Base-by-base conservation (phyloP, 2,329 filamentous ascomycete species). In the Bipolaris zeicola region DNA sequence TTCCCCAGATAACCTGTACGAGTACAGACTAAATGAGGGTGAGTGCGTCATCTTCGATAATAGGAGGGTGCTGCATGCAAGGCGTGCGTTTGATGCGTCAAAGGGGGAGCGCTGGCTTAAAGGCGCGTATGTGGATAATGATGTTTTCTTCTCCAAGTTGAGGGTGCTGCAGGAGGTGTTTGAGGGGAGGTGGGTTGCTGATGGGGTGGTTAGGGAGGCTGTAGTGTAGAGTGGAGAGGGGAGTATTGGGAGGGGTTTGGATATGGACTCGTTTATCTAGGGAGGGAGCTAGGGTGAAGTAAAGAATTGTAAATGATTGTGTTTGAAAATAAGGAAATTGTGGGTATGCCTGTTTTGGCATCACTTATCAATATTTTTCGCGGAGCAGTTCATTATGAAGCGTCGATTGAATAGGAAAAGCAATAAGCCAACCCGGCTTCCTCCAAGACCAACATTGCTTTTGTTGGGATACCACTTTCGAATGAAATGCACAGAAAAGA, bases 31-130 rank as follows among this genome's bases (percentile, higher is more conserved):
- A 75, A 80, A 86, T 51, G 87, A 90, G 3, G 95, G 94, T 3
- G 90, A 96, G 69, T 96, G 92, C 71, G 92, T 93, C 11, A 83
- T 99, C n/a, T 98, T 99, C 71, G 89, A 96, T 73, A 98, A 98
- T 71, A 79, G 87, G 57, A 83, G 94, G 16, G 82, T 96, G n/a
- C 76, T 96, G 70, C 95, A 98, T 79, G 94, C 92, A 3, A 83
- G 81, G 14, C 16, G 16, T 16, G 85, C 87, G 28, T 98, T 98
- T 75, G 87, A 94, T 71, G 77, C 81, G 0, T 77, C 77, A 0
- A 81, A 82, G 6, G 90, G 90, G 0, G 83, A 87, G 59, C 82
- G 94, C 50, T 96, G 91, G 90, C 77, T 98, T 52, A 90, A 91
- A 65, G 95, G 95, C 4, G 85, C 91, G 0, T 99, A 98, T 76